Evolutionary conservation across 2,329 filamentous ascomycete genomes (phyloP).

Genomic region (Apiospora malaysiana): DNA sequence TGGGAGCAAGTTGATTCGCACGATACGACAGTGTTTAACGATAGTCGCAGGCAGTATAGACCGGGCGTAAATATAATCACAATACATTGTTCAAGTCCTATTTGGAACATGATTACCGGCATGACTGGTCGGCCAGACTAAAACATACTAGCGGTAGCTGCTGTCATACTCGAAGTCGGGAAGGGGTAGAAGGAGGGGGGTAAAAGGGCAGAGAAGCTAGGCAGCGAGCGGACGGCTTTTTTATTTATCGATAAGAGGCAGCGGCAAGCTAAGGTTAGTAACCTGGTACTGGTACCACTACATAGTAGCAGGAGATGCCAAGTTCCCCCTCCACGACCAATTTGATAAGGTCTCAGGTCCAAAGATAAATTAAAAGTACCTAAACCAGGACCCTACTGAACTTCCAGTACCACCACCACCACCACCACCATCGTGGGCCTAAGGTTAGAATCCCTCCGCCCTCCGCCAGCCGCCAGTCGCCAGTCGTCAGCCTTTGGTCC

Average conservation of each 20-base stretch:
- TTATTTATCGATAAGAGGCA: slow-evolving; percentile 6
- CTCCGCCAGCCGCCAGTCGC: no score
- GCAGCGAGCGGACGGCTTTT: not conserved
- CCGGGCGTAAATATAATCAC: not conserved
- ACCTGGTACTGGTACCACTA: no score
- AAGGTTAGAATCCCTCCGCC: not conserved
- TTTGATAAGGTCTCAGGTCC: not conserved
- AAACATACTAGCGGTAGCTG: no score
- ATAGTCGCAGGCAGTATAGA: not conserved
- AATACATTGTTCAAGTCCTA: not conserved
- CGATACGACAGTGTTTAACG: not conserved
- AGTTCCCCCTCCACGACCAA: slow-evolving; percentile 6
- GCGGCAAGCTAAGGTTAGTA: not conserved
- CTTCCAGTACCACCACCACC: slow-evolving; percentile 4
- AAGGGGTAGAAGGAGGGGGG: no score
- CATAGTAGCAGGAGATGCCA: not conserved
- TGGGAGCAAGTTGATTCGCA: not conserved
- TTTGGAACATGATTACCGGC: no score
- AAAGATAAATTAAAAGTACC: slow-evolving; percentile 13
- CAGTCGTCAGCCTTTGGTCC: not conserved
- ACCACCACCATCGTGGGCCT: not conserved
- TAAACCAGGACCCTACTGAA: slow-evolving; percentile 1
- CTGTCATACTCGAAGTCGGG: no score
- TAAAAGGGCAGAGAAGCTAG: not conserved
- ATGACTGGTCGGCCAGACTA: no score